Base-by-base conservation (phyloP, 768 basidiomycete genomes). In the Artomyces pyxidatus region DNA sequence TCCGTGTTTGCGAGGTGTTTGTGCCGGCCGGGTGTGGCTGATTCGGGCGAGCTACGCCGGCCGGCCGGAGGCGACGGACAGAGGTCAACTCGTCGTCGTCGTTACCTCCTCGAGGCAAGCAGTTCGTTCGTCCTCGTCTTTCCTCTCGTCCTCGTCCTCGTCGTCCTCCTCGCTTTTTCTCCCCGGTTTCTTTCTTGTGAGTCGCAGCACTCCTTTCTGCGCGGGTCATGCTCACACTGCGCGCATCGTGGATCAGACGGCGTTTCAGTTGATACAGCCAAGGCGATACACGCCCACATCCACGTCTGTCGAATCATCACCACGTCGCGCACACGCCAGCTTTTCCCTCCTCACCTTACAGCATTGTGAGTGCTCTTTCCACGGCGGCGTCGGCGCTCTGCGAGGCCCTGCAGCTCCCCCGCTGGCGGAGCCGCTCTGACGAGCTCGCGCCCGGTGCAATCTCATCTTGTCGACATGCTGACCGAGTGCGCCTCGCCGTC, bases 41-140 rank as follows among this genome's bases (percentile, higher is more conserved):
- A 23, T 11, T 42, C 47, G 26, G 53, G 42, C 16, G 29, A 30
- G 28, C 42, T 47, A 39, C 22, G 47, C 16, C 26, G 45, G 48
- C 55, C 55, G 55, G 52, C 55, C 54, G 47, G 38, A 21, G 53
- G 37, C 35, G 22, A 35, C 26, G 39, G 51, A 26, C 32, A 19
- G 45, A 30, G 22, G 45, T 21, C 30, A 46, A 37, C 32, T 30
- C 39, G 54, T 54, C 46, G 50, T 44, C 42, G 42, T 32, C 42
- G 55, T 56, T 56, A 50, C 53, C 55, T 53, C 53, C 53, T 48
- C 55, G 55, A 54, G 48, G 49, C 17, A 35, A 35, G n/a, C 37
- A n/a, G n/a, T 22, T 37, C 37, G 23, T n/a, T 37, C 45, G n/a
- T 25, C 39, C 23, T 25, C 39, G 23, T 41, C 39, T 12, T 19